These are phyloP conservation scores for Ambrosia trifida DNA, from an alignment of 129 eudicot genomes.

Conservation along the genomic window DNA sequence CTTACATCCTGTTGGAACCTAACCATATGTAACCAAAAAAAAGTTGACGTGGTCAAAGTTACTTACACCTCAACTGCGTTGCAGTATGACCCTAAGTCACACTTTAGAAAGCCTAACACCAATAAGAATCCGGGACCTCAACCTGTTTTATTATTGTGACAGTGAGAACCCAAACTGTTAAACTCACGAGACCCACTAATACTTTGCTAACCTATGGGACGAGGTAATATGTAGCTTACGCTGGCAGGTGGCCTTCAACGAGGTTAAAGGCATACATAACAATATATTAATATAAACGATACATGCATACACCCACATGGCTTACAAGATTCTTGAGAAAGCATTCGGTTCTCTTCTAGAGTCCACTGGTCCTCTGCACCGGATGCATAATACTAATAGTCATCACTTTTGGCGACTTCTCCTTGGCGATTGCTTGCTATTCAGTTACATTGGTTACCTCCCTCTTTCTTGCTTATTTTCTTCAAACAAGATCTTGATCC, in stretches of 20 bases:
- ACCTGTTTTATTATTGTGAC: constrained; percentile 37
- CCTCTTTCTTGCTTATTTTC: neutral
- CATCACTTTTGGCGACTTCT: constrained; percentile 1
- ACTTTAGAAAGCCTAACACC: too few relatives aligned
- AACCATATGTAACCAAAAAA: neutral
- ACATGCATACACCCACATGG: neutral
- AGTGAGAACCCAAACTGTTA: neutral
- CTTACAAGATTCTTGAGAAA: constrained; percentile 1
- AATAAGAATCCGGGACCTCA: constrained; percentile 79
- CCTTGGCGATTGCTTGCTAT: neutral
- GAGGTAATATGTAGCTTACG: neutral
- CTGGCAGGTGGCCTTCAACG: too few relatives aligned
- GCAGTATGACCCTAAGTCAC: too few relatives aligned
- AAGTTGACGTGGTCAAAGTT: neutral
- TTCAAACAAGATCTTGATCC: neutral
- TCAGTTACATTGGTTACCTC: neutral
- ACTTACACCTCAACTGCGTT: neutral
- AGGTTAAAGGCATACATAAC: too few relatives aligned
- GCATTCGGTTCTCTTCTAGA: neutral
- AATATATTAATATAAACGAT: too few relatives aligned
- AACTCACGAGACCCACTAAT: neutral
- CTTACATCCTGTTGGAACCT: too few relatives aligned
- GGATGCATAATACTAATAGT: neutral
- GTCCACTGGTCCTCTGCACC: neutral
- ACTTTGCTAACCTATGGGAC: neutral